Base-by-base conservation (phyloP, 2,329 filamentous ascomycete species). In the Colletotrichum sp. region DNA sequence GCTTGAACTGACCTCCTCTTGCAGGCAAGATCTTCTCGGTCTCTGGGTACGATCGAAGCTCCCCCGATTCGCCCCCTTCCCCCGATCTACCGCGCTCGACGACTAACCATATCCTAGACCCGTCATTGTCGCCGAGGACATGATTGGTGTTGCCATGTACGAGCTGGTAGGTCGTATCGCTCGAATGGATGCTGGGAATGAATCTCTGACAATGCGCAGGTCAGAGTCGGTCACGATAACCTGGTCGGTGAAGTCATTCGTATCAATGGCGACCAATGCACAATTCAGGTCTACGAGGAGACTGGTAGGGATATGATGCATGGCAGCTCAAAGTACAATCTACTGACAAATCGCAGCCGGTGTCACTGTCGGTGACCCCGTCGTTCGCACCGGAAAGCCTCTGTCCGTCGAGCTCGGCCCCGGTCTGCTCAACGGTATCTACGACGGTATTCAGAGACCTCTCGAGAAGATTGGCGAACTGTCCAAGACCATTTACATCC, bases 91-190 rank as follows among this genome's bases (percentile, higher is more conserved):
- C 32, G 55, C 68, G 52, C 66, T 28, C 71, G 69, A 78, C 77
- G 76, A 77, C 77, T 78, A 67, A 78, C 52, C 64, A 21, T 43
- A 38, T 64, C 60, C 58, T 79, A 93, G 95, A 80, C 97, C 97
- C 83, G 97, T 99, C 90, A 94, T 99, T 82, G 92, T 99, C 81
- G 97, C 96, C 84, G 96, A 99, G 89, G 93, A 98, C 87, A 98
- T 99, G 96, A 95, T 96, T 84, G 97, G 97, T 86, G 97, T 97
- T 91, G 96, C 97, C 86, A 99, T 99, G 97, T 98, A 99, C 92
- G 97, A 99, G 89, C 91, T 99, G 89, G 96, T 96, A 90, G 81
- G 92, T 85, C 65, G 30, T 16, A 32, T 21, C 12, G 57, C 10
- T 30, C 26, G 28, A 32, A 57, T 28, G 43, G 16, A 30, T 30